phyloP scores from a whole-genome alignment of 306 rosid genomes.

The Trifolium repens region DNA sequence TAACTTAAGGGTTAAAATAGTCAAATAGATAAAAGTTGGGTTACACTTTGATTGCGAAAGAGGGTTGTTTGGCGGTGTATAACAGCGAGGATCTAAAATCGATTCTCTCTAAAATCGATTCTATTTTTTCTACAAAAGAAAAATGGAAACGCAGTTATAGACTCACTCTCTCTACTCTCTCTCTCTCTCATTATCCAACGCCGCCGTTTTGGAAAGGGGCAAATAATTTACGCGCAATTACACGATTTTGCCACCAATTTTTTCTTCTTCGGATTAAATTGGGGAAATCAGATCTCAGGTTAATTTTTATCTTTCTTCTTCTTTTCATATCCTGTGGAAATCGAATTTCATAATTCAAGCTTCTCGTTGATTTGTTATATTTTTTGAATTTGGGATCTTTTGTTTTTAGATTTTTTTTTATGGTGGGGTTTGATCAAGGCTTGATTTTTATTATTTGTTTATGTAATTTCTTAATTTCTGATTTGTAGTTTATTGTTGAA shows the following conservation, averaged over 20 bases:
- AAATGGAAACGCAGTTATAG: slow-evolving; percentile 21
- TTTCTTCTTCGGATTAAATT: neutral
- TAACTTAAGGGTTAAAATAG: neutral
- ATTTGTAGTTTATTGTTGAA: slow-evolving; percentile 13
- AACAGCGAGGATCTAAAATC: slow-evolving; percentile 19
- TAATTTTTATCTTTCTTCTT: neutral
- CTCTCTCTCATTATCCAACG: slow-evolving; percentile 32
- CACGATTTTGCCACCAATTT: slow-evolving; percentile 26
- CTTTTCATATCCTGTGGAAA: neutral
- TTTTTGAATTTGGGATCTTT: neutral
- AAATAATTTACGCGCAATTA: slow-evolving; percentile 17
- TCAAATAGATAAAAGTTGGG: neutral
- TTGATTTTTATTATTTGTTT: slow-evolving; percentile 30
- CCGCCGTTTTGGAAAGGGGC: slow-evolving; percentile 43
- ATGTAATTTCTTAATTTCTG: neutral
- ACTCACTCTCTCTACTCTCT: slow-evolving; percentile 26
- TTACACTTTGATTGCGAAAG: slow-evolving; percentile 15
- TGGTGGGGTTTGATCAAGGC: slow-evolving; percentile 29
- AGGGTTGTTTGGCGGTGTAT: slow-evolving; percentile 24
- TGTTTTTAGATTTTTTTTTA: neutral
- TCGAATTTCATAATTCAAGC: neutral
- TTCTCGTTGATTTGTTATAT: neutral
- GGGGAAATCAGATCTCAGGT: slow-evolving; percentile 49
- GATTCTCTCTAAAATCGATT: neutral
- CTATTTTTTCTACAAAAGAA: neutral